These are phyloP conservation scores for Suhomyces panamericanus DNA, from an alignment of 1,139 yeast species.

Conservation along the genomic window DNA sequence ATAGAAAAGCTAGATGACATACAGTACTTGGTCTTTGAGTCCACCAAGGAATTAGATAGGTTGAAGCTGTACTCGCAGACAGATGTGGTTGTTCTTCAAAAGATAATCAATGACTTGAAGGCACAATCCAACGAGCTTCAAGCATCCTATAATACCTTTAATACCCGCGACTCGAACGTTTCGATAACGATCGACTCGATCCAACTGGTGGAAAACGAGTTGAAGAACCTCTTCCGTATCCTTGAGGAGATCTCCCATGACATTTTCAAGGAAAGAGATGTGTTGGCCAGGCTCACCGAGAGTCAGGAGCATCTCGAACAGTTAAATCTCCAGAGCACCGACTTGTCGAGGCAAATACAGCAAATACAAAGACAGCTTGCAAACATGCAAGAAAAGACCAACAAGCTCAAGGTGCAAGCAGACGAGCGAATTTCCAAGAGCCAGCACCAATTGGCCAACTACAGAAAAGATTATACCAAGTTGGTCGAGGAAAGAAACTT, in stretches of 20 bases:
- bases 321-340: slow-evolving; percentile 43
- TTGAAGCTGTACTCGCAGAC: slow-evolving; percentile 61
- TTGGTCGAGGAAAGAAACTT: slow-evolving; percentile 52
- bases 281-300: slow-evolving; percentile 38
- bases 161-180: slow-evolving; percentile 51
- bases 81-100: slow-evolving; percentile 57
- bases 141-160: slow-evolving; percentile 41
- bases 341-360: slow-evolving; percentile 50
- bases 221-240: slow-evolving; percentile 50
- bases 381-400: slow-evolving; percentile 54
- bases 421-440: slow-evolving; percentile 47
- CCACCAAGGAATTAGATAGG: slow-evolving; percentile 59
- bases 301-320: slow-evolving; percentile 51
- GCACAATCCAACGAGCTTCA: slow-evolving; percentile 40
- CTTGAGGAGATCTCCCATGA: slow-evolving; percentile 62
- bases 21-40: slow-evolving; percentile 53
- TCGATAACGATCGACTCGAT: slow-evolving; percentile 61
- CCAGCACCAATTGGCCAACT: slow-evolving; percentile 44
- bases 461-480: slow-evolving; percentile 48
- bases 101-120: slow-evolving; percentile 57
- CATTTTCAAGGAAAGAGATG: slow-evolving; percentile 47
- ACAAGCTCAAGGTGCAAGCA: slow-evolving; percentile 50
- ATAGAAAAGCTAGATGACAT: slow-evolving; percentile 58
- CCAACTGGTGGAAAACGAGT: slow-evolving; percentile 54
- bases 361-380: slow-evolving; percentile 54